These are phyloP conservation scores for Acanthamoeba pearcei DNA, from an alignment of 208 protist genomes.

Conservation along the genomic window DNA sequence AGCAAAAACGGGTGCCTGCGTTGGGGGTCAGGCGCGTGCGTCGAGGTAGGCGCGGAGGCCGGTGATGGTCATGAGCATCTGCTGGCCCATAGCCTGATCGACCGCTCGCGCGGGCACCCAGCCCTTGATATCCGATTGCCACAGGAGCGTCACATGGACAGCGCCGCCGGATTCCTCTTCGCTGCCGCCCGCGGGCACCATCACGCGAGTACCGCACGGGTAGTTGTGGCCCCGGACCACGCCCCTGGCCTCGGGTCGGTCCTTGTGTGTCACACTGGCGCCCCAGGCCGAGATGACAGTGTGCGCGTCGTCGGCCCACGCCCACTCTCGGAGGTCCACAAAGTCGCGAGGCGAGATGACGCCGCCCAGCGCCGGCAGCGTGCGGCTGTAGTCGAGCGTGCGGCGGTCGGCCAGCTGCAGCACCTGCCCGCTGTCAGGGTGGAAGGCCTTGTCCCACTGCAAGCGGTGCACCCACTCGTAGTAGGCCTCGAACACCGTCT, in stretches of 20 bases:
- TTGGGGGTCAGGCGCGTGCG: not conserved
- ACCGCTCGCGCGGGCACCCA: slow-evolving; percentile 29
- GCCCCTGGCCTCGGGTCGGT: not conserved
- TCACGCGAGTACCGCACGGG: not conserved
- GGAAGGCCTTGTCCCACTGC: slow-evolving; percentile 57
- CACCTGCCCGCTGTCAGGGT: slow-evolving; percentile 56
- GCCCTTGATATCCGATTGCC: slow-evolving; percentile 43
- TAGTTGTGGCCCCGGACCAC: slow-evolving; percentile 27
- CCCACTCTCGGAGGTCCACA: not conserved
- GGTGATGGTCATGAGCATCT: slow-evolving; percentile 31
- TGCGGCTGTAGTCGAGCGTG: slow-evolving; percentile 68
- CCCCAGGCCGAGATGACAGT: not conserved
- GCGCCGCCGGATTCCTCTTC: not conserved
- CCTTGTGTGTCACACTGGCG: slow-evolving; percentile 16
- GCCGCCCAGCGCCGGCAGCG: slow-evolving; percentile 39
- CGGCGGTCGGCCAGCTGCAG: slow-evolving; percentile 31
- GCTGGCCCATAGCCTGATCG: slow-evolving; percentile 14
- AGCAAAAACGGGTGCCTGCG: too few species aligned
- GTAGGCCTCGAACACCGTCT: slow-evolving; percentile 25
- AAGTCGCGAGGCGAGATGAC: slow-evolving; percentile 49
- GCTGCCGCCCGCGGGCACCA: too few species aligned
- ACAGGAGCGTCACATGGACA: slow-evolving; percentile 15
- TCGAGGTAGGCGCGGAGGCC: slow-evolving; percentile 2
- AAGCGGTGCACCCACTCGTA: not conserved
- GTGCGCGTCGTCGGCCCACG: not conserved